Base-by-base conservation (phyloP, 2,329 filamentous ascomycete genomes). In the Tolypocladium guangdongense region DNA sequence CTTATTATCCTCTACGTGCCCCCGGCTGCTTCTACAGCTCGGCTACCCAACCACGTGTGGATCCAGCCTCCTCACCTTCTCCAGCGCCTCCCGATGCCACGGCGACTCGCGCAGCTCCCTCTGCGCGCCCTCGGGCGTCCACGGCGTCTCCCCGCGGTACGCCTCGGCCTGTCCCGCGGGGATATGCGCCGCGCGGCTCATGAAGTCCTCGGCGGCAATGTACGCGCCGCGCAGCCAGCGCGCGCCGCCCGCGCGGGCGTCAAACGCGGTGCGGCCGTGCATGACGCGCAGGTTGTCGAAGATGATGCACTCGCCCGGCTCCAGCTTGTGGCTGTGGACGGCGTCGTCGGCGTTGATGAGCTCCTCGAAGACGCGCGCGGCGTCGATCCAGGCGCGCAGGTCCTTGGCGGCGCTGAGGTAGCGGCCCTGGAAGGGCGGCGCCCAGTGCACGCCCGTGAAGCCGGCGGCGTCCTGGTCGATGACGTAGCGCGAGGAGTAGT, bases 161-260 rank as follows among this genome's bases (percentile, higher is more conserved):
- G 61, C 59, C 14, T 61, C 60, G 1, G 64, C 62, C 49, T 65
- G 43, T 0, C 49, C 59, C 16, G 54, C 52, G 0, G 69, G 69
- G 0, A 69, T 63, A 41, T 69, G 59, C 4, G 63, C 43, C 1
- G 66, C 65, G 32, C 62, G 64, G 55, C 73, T 76, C 12, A 63
- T 46, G 51, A 76, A 75, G 55, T 74, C 74, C 53, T 75, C 67
- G 5, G 68, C 62, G 57, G 87, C 81, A 32, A 96, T 76, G 69
- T 97, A 99, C 0, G 88, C 81, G 5, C 93, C 93, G 60, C 88
- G 87, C 52, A 97, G 70, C 88, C 89, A 95, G 51, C 92, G 77
- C 56, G 83, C 78, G 1, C 88, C 88, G 7, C 77, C 76, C 0
- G 71, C 71, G 0, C 75, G 70, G 0, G 63, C 58, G 64, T 92